Evolutionary conservation across 1,139 yeast species (phyloP), one percentile per base, ranked within the genome.

Genomic region (Candida sanyaensis): DNA sequence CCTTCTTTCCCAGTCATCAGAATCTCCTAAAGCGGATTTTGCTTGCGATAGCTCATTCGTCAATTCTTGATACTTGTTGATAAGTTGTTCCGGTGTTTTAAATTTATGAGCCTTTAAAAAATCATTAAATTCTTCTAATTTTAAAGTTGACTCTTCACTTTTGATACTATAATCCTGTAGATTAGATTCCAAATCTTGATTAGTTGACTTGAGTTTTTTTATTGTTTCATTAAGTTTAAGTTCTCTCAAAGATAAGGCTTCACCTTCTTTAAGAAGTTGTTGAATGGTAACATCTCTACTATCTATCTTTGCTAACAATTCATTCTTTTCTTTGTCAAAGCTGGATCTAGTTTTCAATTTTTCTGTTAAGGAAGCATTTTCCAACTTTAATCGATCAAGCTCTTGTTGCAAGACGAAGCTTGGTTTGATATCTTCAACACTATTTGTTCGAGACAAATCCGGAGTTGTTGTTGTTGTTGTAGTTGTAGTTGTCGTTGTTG

Each of bases 221-320:
- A 92, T 81, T 1, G 84, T 73, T 36, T 83, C 89, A 58, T 81
- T 84, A 47, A 85, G 75, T 55, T 81, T 81, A 33, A 90, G 73
- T 59, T 93, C 97, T 52, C 83, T 86, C 50, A 79, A 78, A 0
- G 96, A 86, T 37, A 92, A 69, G 28, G 79, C 81, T 53, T 88
- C 86, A 4, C 97, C 97, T 65, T 92, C 98, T 49, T 80, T 82
- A 60, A 87, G 65, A 33, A 92, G 71, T 52, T 73, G 77, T 34
- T 76, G 69, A 26, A 81, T 85, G 51, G 87, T 75, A 34, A 72
- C 74, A 42, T 87, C 91, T 54, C 80, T 80, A 38, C 77, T 80
- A 4, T 74, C 68, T 6, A 72, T 52, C 48, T 66, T 73, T 43
- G 57, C 62, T 42, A 29, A 41, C 47, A 47, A 55, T 4, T 52